These are phyloP conservation scores for Fusarium chuoi DNA, from an alignment of 2,329 filamentous ascomycete species.

Conservation along the genomic window DNA sequence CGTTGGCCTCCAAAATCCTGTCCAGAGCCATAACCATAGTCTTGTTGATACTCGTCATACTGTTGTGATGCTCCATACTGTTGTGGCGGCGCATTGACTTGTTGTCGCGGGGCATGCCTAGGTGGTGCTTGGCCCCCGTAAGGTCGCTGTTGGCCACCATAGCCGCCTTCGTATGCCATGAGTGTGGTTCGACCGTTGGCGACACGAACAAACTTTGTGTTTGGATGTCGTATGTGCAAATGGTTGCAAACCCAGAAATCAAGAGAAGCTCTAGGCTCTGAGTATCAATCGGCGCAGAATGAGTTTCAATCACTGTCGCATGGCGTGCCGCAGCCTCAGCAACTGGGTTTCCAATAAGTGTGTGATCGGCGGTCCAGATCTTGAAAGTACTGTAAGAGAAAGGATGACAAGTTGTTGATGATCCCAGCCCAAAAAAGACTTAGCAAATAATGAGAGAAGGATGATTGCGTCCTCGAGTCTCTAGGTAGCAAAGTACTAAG, in stretches of 20 bases:
- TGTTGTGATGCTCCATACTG: conserved; percentile 53
- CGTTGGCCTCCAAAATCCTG: conserved; percentile 56
- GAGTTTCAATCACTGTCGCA: conserved; percentile 41
- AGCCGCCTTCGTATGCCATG: conserved; percentile 64
- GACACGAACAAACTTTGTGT: not conserved
- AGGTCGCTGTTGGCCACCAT: conserved; percentile 57
- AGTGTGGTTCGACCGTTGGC: conserved; percentile 2
- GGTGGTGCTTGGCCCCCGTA: conserved; percentile 59
- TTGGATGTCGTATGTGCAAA: not conserved
- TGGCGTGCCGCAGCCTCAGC: conserved; percentile 40
- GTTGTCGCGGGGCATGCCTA: conserved; percentile 53
- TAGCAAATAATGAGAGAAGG: not conserved
- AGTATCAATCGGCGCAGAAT: conserved; percentile 28
- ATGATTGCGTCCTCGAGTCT: conserved; percentile 3
- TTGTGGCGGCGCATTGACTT: conserved; percentile 46
- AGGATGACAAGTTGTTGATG: conserved; percentile 10
- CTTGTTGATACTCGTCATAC: conserved; percentile 59
- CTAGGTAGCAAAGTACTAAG: not conserved
- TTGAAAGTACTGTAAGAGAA: conserved; percentile 28
- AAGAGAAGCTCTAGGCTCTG: not conserved
- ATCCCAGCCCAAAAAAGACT: conserved; percentile 9
- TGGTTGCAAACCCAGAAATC: not conserved
- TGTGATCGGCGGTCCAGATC: conserved; percentile 38
- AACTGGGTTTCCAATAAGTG: conserved; percentile 33
- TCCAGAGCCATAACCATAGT: conserved; percentile 56